Evolutionary conservation across 1,139 yeast genomes (phyloP), one percentile per base, ranked within the genome.

Genomic region (Citeromyces hawaiiensis): DNA sequence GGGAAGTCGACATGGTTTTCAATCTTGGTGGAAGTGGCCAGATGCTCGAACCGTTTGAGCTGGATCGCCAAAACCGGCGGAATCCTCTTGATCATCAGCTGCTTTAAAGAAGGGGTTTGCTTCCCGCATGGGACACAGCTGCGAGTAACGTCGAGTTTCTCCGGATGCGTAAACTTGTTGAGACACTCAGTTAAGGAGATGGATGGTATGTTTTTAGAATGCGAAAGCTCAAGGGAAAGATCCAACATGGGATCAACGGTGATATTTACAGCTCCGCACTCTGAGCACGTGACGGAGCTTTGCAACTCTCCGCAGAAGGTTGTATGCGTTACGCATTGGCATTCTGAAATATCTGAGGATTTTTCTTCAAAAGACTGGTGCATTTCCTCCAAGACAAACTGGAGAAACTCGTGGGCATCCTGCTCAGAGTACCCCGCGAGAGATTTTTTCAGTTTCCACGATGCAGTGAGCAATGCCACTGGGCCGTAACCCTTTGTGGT

Each of bases 351-450:
- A 5, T 43, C 37, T 7, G 54, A 53, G 18, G 54, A 47, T 21
- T 41, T 41, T 33, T 48, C 51, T 32, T 46, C 42, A 42, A 56
- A 59, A 36, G 47, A 83, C 45, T 63, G 65, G 58, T 91, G 98
- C 42, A 91, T 61, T 57, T 86, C 94, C 55, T 88, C 83, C 37
- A 88, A 65, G 25, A 88, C 54, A 55, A 88, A 87, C 55, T 91
- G 96, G 80, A 94, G 79, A 57, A 88, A 91, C 57, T 91, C 98
- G 59, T 91, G 98, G 0, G 98, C 97, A 57, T 91, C 98, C 59
- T 91, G 98, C 59, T 91, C 96, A 38, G 91, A 83, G 47, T 87
- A 87, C 1, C 98, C 98, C 0, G 96, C 94, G 43, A 91, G 70
- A 19, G 87, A 73, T 48, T 80, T 72, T 51, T 85, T 83, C 42